These are phyloP conservation scores for Amauroascus verrucosus DNA, from an alignment of 2,329 filamentous ascomycete genomes.

Conservation along the genomic window DNA sequence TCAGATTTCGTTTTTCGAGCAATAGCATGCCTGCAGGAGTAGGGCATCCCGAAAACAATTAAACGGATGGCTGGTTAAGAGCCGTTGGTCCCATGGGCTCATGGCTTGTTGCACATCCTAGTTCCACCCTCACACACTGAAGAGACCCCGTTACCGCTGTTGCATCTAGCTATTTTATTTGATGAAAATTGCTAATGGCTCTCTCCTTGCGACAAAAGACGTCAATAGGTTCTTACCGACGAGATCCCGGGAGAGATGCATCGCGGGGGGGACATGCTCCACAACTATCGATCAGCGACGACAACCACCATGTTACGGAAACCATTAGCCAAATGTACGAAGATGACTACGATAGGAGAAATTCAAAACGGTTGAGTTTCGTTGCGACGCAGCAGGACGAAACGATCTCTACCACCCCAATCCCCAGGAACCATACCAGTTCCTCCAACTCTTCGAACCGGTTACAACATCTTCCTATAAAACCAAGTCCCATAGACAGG, in stretches of 20 bases:
- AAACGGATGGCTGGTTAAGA: neutral
- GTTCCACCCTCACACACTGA: neutral
- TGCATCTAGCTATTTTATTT: neutral
- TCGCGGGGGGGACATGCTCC: conserved; percentile 49
- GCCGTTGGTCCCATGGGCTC: neutral
- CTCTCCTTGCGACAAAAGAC: conserved; percentile 25
- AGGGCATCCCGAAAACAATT: neutral
- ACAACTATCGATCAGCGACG: conserved; percentile 67
- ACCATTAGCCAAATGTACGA: conserved; percentile 86
- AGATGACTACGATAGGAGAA: conserved; percentile 50
- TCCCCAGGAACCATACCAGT: conserved; percentile 23
- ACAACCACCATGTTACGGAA: conserved; percentile 88
- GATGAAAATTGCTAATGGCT: conserved; percentile 10
- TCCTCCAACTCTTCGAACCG: conserved; percentile 23
- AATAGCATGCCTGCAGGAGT: neutral
- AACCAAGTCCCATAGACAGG: conserved; percentile 24
- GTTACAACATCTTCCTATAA: conserved; percentile 11
- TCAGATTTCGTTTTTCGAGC: neutral
- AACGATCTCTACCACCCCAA: conserved; percentile 33
- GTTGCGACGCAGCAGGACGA: conserved; percentile 44
- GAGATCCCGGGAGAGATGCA: conserved; percentile 38
- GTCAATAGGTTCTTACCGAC: conserved; percentile 33
- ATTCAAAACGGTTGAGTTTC: conserved; percentile 65
- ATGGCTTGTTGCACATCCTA: neutral
- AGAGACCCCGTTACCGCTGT: neutral